These are phyloP conservation scores for Lasiodiplodia gonubiensis DNA, from an alignment of 2,329 filamentous ascomycete species.

Conservation along the genomic window DNA sequence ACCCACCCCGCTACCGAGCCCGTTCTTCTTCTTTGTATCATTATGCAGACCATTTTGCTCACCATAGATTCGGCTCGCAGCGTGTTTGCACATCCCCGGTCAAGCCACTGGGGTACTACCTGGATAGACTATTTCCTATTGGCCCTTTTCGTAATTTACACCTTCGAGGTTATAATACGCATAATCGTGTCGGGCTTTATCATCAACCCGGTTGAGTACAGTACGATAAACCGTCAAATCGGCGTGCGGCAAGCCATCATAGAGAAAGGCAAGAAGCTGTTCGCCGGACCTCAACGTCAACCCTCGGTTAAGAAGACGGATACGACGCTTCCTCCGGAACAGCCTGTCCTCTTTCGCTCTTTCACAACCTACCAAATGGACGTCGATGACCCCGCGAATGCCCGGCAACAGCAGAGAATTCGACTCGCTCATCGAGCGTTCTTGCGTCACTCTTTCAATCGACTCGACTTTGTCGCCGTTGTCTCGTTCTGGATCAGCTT, in stretches of 20 bases:
- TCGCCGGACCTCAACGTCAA: constrained; percentile 75
- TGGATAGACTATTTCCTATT: constrained; percentile 82
- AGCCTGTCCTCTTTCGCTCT: constrained; percentile 73
- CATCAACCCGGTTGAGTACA: constrained; percentile 89
- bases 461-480: constrained; percentile 92
- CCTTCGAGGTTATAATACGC: constrained; percentile 79
- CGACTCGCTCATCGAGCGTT: constrained; percentile 91
- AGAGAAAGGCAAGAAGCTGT: constrained; percentile 77
- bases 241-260: constrained; percentile 75
- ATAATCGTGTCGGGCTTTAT: constrained; percentile 93
- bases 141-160: constrained; percentile 86
- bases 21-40: constrained; percentile 81
- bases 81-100: constrained; percentile 68
- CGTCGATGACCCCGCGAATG: constrained; percentile 62
- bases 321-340: constrained; percentile 46
- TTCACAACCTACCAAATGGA: constrained; percentile 74
- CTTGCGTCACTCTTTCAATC: constrained; percentile 92
- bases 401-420: constrained; percentile 78
- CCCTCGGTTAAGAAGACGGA: constrained; percentile 65
- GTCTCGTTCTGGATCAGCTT: constrained; percentile 96
- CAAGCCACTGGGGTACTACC: constrained; percentile 67
- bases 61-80: constrained; percentile 79
- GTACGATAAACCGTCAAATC: constrained; percentile 79
- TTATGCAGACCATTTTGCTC: constrained; percentile 86
- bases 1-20: constrained; percentile 89